A percentile compares a stretch with the other conserved stretches of the same genome.
These are phyloP conservation scores for Colletotrichum ledebouriae DNA, from an alignment of 2,329 filamentous ascomycete species.

Conservation along the genomic window DNA sequence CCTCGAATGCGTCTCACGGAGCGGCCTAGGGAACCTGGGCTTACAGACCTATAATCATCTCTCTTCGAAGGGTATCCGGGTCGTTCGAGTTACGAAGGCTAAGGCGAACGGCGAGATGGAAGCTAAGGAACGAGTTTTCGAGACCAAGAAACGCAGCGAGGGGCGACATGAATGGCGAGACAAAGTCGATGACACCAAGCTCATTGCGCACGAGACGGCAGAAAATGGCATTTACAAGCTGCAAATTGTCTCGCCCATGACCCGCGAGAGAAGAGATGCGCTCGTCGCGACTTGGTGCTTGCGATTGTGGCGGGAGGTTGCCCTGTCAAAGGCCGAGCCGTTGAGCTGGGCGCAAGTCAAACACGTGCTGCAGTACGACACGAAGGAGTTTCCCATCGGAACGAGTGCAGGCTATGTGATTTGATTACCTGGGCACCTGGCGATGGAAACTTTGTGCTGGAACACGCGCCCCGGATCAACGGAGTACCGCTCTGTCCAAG, in stretches of 20 bases:
- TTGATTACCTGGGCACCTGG: too few species aligned
- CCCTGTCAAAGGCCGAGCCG: constrained; percentile 35
- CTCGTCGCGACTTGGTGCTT: constrained; percentile 54
- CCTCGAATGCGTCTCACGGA: constrained; percentile 50
- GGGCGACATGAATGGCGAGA: constrained; percentile 52
- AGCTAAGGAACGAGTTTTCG: constrained; percentile 46
- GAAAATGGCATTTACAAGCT: constrained; percentile 48
- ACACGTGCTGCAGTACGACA: neutral
- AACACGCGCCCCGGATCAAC: too few species aligned
- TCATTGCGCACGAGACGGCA: constrained; percentile 52
- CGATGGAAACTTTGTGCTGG: too few species aligned
- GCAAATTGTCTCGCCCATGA: constrained; percentile 50
- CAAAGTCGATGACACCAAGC: constrained; percentile 9
- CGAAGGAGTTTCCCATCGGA: constrained; percentile 5
- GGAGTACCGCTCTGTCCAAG: too few species aligned
- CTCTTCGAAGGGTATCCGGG: constrained; percentile 47
- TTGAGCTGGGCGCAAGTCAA: constrained; percentile 26
- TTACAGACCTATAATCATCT: constrained; percentile 48
- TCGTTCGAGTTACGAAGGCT: constrained; percentile 32
- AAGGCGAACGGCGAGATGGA: constrained; percentile 42
- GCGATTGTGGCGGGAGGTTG: constrained; percentile 52
- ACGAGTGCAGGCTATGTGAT: too few species aligned
- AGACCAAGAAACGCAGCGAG: constrained; percentile 45
- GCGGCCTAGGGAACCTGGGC: constrained; percentile 49
- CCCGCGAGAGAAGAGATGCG: constrained; percentile 48